phyloP scores from a whole-genome alignment of 1,284 basidiomycete species.

The Sanghuangporus baumii region DNA sequence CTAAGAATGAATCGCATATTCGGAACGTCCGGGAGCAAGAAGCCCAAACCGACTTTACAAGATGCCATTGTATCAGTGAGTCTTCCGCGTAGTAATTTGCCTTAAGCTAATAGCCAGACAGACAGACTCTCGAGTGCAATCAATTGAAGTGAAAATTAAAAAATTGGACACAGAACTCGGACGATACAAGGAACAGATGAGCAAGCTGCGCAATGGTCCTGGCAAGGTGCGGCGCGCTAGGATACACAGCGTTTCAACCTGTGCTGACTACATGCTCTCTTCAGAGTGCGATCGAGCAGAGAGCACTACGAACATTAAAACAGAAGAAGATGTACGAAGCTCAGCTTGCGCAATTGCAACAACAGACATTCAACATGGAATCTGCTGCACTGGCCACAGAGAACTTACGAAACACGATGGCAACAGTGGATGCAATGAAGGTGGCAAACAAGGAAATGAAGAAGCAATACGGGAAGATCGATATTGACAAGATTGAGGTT shows the following conservation, averaged over 20 bases:
- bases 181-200: conserved; percentile 96
- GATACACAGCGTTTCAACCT: not conserved
- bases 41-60: conserved; percentile 82
- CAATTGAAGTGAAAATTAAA: conserved; percentile 95
- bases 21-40: conserved; percentile 70
- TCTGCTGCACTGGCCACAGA: conserved; percentile 94
- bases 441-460: conserved; percentile 96
- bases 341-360: conserved; percentile 86
- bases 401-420: conserved; percentile 98
- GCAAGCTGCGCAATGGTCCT: conserved; percentile 88
- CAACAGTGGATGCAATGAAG: conserved; percentile 98
- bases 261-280: not conserved
- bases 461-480: conserved; percentile 96
- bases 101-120: conserved; percentile 28
- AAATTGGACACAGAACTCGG: conserved; percentile 93
- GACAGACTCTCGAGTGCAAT: conserved; percentile 87
- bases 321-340: conserved; percentile 96
- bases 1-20: conserved; percentile 75
- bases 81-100: conserved; percentile 8
- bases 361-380: conserved; percentile 99
- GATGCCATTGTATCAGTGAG: conserved; percentile 88
- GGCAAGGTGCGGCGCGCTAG: conserved; percentile 71
- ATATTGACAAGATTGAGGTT: conserved; percentile 98
- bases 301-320: conserved; percentile 91
- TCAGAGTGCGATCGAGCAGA: conserved; percentile 88